Base-by-base conservation (phyloP, 177 flowering plant genomes). In the Tripterygium wilfordii region DNA sequence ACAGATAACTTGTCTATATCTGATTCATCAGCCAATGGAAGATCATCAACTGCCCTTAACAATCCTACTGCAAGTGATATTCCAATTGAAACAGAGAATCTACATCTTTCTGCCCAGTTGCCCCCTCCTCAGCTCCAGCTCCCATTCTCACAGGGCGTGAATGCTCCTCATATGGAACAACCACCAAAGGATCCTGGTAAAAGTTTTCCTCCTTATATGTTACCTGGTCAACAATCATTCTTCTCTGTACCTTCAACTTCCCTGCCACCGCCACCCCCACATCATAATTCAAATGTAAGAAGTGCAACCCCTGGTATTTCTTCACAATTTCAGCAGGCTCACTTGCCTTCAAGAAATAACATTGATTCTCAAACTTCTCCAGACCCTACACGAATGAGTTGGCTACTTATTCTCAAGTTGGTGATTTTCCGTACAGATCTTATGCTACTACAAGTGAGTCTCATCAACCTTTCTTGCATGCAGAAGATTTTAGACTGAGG, bases 311-410 rank as follows among this genome's bases (percentile, higher is more conserved):
- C 57, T 36, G 59, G 50, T 37, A 54, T 48, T 58, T 64, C 50
- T 28, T 58, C 67, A 1, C 75, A 67, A 16, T 66, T 57, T 68
- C 76, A 59, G 53, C 80, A 55, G 44, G 55, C 54, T 69, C 46
- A 56, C 45, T 36, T 57, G 50, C 71, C 59, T 36, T 40, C 59
- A 48, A 61, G 71, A 51, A 63, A 45, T 62, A 70, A 67, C 43
- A 44, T 63, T 23, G 32, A 51, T 62, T 35, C 58, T 20, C 69
- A 62, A 40, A 51, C 48, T 38, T 56, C 27, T 12, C 35, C 25
- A 51, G 70, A 44, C 51, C 61, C 21, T 56, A 67, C 40, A 33
- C 55, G 4, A 53, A 64, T 58, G 67, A 68, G 23, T 41, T 43
- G 37, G 60, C 54, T n/a, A 16, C 28, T 51, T 56, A 46, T 29